These are phyloP conservation scores for Ganoderma lingzhi DNA, from an alignment of 1,284 basidiomycete species.

Conservation along the genomic window DNA sequence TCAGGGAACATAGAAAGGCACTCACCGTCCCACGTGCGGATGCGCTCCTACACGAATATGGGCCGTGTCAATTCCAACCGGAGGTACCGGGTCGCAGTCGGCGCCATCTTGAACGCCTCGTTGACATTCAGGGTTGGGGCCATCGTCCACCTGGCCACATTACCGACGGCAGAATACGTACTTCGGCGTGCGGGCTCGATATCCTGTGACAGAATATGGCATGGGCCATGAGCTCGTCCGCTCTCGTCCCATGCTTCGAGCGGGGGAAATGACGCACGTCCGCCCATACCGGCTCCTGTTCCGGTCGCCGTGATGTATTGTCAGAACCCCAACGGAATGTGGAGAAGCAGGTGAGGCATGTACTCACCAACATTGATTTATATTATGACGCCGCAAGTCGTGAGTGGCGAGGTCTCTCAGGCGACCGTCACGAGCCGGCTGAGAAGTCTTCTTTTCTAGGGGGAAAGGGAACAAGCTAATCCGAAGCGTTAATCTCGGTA, in stretches of 20 bases:
- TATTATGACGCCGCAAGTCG: neutral
- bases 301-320: slow-evolving; percentile 3
- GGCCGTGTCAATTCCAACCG: slow-evolving; percentile 5
- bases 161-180: neutral
- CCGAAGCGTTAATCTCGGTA: slow-evolving; percentile 1
- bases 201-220: slow-evolving; percentile 16
- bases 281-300: slow-evolving; percentile 15
- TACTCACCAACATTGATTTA: slow-evolving; percentile 12
- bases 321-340: slow-evolving; percentile 14
- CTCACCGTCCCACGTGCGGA: slow-evolving; percentile 18
- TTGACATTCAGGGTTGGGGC: neutral
- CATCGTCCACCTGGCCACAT: neutral
- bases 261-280: slow-evolving; percentile 10
- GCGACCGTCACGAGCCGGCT: slow-evolving; percentile 12
- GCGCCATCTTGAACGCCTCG: slow-evolving; percentile 15
- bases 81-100: slow-evolving; percentile 4
- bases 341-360: slow-evolving; percentile 2
- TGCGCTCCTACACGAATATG: neutral
- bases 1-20: slow-evolving; percentile 12
- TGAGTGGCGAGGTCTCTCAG: slow-evolving; percentile 5
- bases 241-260: slow-evolving; percentile 5
- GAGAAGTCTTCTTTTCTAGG: slow-evolving; percentile 4
- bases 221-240: slow-evolving; percentile 8
- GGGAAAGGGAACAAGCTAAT: neutral
- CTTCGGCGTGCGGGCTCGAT: slow-evolving; percentile 21